Evolutionary conservation across 371 early-diverging fungal genomes (phyloP).

Genomic region (Apophysomyces sp.): DNA sequence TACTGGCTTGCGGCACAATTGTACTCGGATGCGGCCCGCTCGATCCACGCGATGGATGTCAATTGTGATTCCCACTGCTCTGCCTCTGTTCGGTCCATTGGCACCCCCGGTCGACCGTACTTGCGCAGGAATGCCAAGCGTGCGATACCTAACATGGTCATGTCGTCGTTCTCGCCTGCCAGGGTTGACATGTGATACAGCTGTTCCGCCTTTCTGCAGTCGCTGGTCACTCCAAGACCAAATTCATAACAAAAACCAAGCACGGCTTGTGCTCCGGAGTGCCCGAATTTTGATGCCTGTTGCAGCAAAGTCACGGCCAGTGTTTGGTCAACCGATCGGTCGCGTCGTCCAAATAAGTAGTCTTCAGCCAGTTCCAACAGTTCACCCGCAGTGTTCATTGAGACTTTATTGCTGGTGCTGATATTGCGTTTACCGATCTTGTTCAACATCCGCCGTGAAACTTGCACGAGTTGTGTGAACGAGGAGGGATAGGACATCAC

Average conservation of each 20-base stretch:
- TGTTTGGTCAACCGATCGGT: constrained; percentile 32
- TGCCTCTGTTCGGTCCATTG: constrained; percentile 66
- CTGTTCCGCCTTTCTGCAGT: constrained; percentile 53
- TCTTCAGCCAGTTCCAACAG: constrained; percentile 32
- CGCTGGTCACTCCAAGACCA: constrained; percentile 58
- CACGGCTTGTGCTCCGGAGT: constrained; percentile 45
- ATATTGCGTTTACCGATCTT: not conserved
- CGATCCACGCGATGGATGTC: constrained; percentile 51
- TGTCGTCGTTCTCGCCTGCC: not conserved
- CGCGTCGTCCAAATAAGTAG: constrained; percentile 52
- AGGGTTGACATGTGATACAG: constrained; percentile 49
- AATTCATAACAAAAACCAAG: constrained; percentile 75
- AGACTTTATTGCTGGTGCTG: not conserved
- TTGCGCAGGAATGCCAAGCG: constrained; percentile 67
- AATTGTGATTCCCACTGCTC: constrained; percentile 48
- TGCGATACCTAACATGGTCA: constrained; percentile 47
- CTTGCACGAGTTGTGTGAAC: constrained; percentile 13
- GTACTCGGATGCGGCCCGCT: constrained; percentile 47
- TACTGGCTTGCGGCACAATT: constrained; percentile 40
- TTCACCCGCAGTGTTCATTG: not conserved
- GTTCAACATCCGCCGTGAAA: constrained; percentile 10
- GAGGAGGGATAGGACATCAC: not conserved
- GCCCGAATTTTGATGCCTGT: constrained; percentile 36
- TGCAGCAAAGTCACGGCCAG: constrained; percentile 42
- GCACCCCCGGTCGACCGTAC: constrained; percentile 71